Evolutionary conservation across 2,329 filamentous ascomycete genomes (phyloP), one percentile per base, ranked within the genome.

Genomic region (Hymenoscyphus repandus): DNA sequence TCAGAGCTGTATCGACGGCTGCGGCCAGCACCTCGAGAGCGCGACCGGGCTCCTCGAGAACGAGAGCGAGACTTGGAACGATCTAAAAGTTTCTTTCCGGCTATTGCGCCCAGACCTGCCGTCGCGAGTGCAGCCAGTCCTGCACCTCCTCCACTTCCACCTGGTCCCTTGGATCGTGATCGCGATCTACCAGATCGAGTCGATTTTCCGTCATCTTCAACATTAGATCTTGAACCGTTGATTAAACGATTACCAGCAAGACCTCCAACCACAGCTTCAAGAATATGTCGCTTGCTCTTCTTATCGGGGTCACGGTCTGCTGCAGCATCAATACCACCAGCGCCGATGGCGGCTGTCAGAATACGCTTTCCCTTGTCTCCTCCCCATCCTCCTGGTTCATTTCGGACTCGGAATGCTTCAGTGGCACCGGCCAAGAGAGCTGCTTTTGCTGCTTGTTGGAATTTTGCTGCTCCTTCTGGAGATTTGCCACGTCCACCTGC

Each of bases 301-400:
- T 85, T 82, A 15, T 77, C 75, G 5, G 83, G 78, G 62, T 90
- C 78, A 46, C 74, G 74, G 58, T 84, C 81, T 50, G 85, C 74
- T 20, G 84, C 85, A 7, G 84, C 83, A 68, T 96, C 90, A 54
- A 96, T 86, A 51, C 90, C 88, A 59, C 88, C 92, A 53, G 92
- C 90, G 70, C 89, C 86, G 22, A 81, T 79, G 22, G 92, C 92
- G 43, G 90, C 91, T 18, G 92, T 96, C 44, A 95, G 79, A 53
- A 97, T 82, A 47, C 92, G 89, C 74, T 90, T 93, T 58, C 90
- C 89, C 72, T 96, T 96, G 56, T 88, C 86, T 34, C 91, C 92
- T 57, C 85, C 86, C 90, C 91, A 96, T 39, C 85, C 81, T 49
- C 92, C 92, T 2, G 90, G 87, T 56, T 93, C 87, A 63, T 92